Evolutionary conservation across 495 filamentous ascomycete species (phyloP).

Genomic region (Collariella sp.): DNA sequence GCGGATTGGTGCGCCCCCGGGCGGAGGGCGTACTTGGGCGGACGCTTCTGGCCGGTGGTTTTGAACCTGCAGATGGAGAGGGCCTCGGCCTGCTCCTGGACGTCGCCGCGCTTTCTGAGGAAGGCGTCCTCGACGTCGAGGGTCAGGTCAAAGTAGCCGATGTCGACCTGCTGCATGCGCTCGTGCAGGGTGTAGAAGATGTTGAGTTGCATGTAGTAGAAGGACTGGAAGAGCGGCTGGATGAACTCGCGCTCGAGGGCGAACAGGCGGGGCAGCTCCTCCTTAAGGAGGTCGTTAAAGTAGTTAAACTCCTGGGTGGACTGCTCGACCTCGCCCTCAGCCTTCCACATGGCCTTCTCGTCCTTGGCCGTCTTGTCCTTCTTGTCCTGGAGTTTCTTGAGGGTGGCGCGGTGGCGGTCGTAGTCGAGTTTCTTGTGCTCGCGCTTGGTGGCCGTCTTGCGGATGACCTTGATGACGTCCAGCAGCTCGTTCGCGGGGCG

Average conservation of each 20-base stretch:
- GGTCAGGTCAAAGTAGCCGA: slow-evolving; percentile 92
- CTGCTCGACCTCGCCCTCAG: slow-evolving; percentile 83
- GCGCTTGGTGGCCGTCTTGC: slow-evolving; percentile 80
- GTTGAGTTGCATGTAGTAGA: slow-evolving; percentile 99
- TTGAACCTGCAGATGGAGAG: slow-evolving; percentile 83
- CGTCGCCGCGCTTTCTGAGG: slow-evolving; percentile 73
- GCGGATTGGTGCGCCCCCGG: slow-evolving; percentile 32
- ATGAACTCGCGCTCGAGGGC: slow-evolving; percentile 93
- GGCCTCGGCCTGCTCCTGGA: slow-evolving; percentile 72
- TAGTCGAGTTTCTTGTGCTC: slow-evolving; percentile 98
- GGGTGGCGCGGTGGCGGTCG: slow-evolving; percentile 68
- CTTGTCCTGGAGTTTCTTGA: slow-evolving; percentile 96
- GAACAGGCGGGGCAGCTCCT: slow-evolving; percentile 91
- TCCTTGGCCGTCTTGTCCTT: slow-evolving; percentile 95
- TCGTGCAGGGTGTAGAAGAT: slow-evolving; percentile 99
- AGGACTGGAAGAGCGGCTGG: slow-evolving; percentile 92
- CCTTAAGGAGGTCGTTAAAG: slow-evolving; percentile 93
- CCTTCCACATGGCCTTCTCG: slow-evolving; percentile 94
- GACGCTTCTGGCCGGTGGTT: slow-evolving; percentile 56
- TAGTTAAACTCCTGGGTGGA: slow-evolving; percentile 93
- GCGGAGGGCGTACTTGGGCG: slow-evolving; percentile 42
- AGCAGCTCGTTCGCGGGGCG: slow-evolving; percentile 89
- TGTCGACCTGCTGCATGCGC: slow-evolving; percentile 91
- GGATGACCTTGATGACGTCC: slow-evolving; percentile 89
- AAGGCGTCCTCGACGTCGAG: slow-evolving; percentile 87